phyloP scores from a whole-genome alignment of 2,329 filamentous ascomycete genomes.

The Trichoderma sp. region DNA sequence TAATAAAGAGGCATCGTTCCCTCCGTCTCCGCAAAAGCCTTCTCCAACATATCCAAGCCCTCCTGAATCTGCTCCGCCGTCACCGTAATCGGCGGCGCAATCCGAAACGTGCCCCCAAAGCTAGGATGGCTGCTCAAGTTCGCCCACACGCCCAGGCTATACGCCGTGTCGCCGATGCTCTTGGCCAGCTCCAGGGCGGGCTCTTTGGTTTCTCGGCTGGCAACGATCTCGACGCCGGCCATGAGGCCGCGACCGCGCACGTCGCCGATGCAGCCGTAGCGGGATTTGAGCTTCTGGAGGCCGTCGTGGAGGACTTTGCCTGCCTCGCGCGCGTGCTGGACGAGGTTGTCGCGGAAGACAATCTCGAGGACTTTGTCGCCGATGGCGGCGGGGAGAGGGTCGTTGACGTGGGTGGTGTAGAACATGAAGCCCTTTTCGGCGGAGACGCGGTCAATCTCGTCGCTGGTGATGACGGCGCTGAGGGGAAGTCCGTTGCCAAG shows the following conservation, averaged over 20 bases:
- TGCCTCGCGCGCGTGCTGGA: conserved; percentile 41
- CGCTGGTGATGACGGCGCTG: conserved; percentile 54
- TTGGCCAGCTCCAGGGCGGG: conserved; percentile 47
- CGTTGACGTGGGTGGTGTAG: conserved; percentile 62
- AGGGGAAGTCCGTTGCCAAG: conserved; percentile 59
- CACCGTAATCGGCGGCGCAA: conserved; percentile 60
- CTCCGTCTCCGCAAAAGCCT: conserved; percentile 44
- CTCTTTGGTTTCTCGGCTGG: conserved; percentile 45
- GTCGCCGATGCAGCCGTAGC: conserved; percentile 61
- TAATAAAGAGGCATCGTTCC: conserved; percentile 33
- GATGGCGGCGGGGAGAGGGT: conserved; percentile 58
- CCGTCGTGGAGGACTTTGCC: conserved; percentile 47
- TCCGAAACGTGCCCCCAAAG: conserved; percentile 56
- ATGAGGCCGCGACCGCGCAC: conserved; percentile 58
- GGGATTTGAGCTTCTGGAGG: conserved; percentile 43
- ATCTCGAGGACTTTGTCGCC: conserved; percentile 62
- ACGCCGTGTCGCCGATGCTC: conserved; percentile 45
- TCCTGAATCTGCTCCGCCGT: conserved; percentile 47
- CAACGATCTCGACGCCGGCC: conserved; percentile 57
- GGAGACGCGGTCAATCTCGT: conserved; percentile 49
- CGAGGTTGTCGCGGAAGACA: conserved; percentile 53
- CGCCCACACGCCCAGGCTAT: conserved; percentile 53
- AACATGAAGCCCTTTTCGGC: conserved; percentile 51
- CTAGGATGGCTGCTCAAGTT: conserved; percentile 54
- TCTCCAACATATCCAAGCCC: conserved; percentile 55